Evolutionary conservation across 1,139 yeast genomes (phyloP).

Genomic region (Yamadazyma jaroonii): DNA sequence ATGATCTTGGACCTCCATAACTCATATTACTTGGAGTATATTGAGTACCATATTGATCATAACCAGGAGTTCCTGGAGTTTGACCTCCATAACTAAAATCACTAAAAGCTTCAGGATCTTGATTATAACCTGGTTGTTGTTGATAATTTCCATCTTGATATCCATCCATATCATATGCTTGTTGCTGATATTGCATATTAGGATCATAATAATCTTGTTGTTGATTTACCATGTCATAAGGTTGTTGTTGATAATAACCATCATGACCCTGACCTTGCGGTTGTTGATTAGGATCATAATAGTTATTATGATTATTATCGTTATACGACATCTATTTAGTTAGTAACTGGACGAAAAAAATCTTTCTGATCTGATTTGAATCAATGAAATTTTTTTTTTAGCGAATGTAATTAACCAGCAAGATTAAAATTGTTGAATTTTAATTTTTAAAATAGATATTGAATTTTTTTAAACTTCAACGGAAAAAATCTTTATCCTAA

Average conservation of each 20-base stretch:
- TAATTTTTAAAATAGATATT: too few relatives aligned
- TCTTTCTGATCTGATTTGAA: not conserved
- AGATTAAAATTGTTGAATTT: too few relatives aligned
- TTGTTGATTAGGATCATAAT: slow-evolving; percentile 46
- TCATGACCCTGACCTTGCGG: slow-evolving; percentile 26
- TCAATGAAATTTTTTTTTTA: not conserved
- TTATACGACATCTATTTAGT: slow-evolving; percentile 46
- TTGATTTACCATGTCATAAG: slow-evolving; percentile 32
- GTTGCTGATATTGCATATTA: slow-evolving; percentile 53
- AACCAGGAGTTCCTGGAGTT: slow-evolving; percentile 64
- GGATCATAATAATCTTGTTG: slow-evolving; percentile 44
- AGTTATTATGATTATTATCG: slow-evolving; percentile 46
- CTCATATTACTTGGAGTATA: slow-evolving; percentile 82
- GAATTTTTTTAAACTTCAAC: too few relatives aligned
- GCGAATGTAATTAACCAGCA: slow-evolving; percentile 2
- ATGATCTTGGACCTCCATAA: slow-evolving; percentile 78
- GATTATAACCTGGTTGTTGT: slow-evolving; percentile 49
- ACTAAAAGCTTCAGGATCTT: slow-evolving; percentile 73
- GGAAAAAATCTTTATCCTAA: not conserved
- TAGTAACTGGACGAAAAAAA: slow-evolving; percentile 16
- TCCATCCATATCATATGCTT: slow-evolving; percentile 49
- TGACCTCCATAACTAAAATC: slow-evolving; percentile 76
- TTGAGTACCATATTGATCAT: slow-evolving; percentile 77
- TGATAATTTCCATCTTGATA: slow-evolving; percentile 45
- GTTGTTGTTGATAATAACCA: slow-evolving; percentile 49